Base-by-base conservation (phyloP, 1,139 yeast genomes). In the Geotrichum candidum region DNA sequence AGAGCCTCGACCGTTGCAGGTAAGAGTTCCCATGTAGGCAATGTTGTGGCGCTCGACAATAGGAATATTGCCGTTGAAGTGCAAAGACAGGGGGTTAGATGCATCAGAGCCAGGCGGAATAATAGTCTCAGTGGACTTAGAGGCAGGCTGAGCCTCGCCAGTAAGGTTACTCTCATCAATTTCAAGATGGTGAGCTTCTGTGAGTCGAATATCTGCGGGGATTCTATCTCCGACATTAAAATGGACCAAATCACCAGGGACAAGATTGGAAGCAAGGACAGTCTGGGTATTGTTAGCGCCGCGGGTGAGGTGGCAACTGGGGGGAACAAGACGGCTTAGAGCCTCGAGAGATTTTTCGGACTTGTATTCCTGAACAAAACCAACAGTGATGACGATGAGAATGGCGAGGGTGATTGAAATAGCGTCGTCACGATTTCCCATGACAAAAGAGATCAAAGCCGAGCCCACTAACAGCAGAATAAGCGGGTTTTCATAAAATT, bases 391-490 rank as follows among this genome's bases (percentile, higher is more conserved):
- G 38, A 92, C 98, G 68, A 92, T 91, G 51, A 88, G 69, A 63
- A 92, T 89, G 6, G 98, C 98, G 67, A 90, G 78, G 0, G 96
- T 86, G 70, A 92, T 92, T 65, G 95, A 86, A 31, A 94, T 78
- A 1, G 98, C 96, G 73, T 94, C 99, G 73, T 92, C 97, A 51
- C 85, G 84, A 74, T 94, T 94, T 29, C 96, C 96, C 95, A 94
- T 89, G 72, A 89, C 76, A 68, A 94, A 87, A 67, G 95, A 86
- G 48, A 94, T 80, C 3, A 82, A 81, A 0, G 98, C 97, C 0
- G 97, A 90, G 0, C 95, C 97, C 55, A 91, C 88, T 69, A 94
- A 80, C 62, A 94, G 77, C 68, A 94, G 77, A 66, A 94, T 92
- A 75, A 94, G 80, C 22, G 97, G 97, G 75, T 92, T 96, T 68